These are phyloP conservation scores for Acorus calamus DNA, from an alignment of 106 monocot species.

Conservation along the genomic window DNA sequence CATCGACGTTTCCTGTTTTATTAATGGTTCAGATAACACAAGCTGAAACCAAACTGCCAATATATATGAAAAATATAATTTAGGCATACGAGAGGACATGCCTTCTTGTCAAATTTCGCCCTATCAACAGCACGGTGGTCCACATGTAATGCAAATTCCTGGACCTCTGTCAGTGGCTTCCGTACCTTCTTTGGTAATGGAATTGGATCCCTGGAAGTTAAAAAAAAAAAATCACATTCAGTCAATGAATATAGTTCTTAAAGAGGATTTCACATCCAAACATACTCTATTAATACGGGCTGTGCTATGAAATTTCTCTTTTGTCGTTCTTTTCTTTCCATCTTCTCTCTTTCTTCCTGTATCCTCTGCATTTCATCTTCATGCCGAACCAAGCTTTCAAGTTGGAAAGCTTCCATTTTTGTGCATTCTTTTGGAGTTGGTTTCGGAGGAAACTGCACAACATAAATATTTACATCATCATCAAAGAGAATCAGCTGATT, in stretches of 20 bases:
- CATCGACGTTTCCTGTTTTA: too few relatives aligned
- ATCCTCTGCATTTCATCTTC: constrained; percentile 60
- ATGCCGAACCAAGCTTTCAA: constrained; percentile 72
- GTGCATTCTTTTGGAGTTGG: constrained; percentile 70
- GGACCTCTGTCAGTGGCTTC: constrained; percentile 82
- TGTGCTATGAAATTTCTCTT: constrained; percentile 68
- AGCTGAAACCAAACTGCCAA: too few relatives aligned
- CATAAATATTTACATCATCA: not conserved
- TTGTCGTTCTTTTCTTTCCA: constrained; percentile 63
- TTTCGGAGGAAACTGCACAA: constrained; percentile 70
- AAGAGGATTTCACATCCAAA: not conserved
- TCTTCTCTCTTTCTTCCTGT: constrained; percentile 45
- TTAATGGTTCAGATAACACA: too few relatives aligned
- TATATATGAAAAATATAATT: too few relatives aligned
- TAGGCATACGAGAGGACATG: not conserved
- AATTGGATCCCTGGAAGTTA: constrained; percentile 57
- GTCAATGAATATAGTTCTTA: not conserved
- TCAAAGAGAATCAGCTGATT: not conserved
- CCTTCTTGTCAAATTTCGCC: constrained; percentile 89
- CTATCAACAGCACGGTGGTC: constrained; percentile 72
- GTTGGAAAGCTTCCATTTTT: constrained; percentile 64
- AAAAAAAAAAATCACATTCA: not conserved
- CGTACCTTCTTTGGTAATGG: constrained; percentile 72
- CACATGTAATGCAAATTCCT: constrained; percentile 63
- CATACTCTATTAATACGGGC: constrained; percentile 48